Percentiles rank a stretch among this genome's conserved stretches.
Conservation (phyloP, 345 rosid species). For the Brassica carinata region DNA sequence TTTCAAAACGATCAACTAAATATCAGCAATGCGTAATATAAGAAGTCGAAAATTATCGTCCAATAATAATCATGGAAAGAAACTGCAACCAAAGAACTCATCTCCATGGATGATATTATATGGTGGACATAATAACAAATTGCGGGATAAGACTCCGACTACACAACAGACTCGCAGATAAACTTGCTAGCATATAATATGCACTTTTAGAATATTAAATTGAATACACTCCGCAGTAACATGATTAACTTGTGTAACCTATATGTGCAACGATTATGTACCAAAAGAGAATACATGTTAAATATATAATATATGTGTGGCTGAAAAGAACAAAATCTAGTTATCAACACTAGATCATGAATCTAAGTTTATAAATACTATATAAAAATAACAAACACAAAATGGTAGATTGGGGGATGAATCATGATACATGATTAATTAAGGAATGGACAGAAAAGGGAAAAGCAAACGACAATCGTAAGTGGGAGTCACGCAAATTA, state of each 20-base stretch:
- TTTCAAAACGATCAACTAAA: background rate
- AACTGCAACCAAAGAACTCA: background rate
- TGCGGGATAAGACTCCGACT: background rate
- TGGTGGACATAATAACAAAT: slow-evolving; percentile 2
- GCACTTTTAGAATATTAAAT: background rate
- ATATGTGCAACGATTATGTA: background rate
- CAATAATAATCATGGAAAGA: background rate
- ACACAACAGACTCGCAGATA: slow-evolving; percentile 9
- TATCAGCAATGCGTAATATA: background rate
- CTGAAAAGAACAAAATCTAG: slow-evolving; percentile 26
- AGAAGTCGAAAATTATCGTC: background rate
- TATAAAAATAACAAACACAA: background rate
- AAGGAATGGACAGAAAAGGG: slow-evolving; percentile 19
- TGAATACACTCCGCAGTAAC: background rate
- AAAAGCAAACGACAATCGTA: slow-evolving; percentile 28
- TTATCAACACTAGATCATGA: slow-evolving; percentile 15
- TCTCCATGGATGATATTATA: slow-evolving; percentile 1
- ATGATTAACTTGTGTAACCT: background rate
- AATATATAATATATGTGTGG: background rate
- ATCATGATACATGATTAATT: slow-evolving; percentile 16
- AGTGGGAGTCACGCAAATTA: slow-evolving; percentile 38
- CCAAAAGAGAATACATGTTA: background rate
- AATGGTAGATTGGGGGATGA: slow-evolving; percentile 18
- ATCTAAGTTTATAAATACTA: background rate
- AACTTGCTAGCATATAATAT: background rate